phyloP scores from a whole-genome alignment of 345 rosid species.

The Raphanus sativus region DNA sequence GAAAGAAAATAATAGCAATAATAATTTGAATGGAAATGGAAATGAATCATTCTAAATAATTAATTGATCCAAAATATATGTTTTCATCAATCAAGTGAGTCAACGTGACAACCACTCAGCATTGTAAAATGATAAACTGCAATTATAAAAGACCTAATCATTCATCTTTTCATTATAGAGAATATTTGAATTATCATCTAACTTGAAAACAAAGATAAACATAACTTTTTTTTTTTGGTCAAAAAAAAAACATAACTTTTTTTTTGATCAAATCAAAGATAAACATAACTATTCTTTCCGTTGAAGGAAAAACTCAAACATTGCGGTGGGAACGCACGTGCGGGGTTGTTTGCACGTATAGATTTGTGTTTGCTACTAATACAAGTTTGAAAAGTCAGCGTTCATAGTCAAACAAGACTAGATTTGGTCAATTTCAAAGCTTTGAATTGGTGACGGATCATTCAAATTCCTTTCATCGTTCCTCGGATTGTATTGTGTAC shows the following conservation, averaged over 20 bases:
- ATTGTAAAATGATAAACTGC: background rate
- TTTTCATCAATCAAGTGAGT: background rate
- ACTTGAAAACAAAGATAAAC: background rate
- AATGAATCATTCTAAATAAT: background rate
- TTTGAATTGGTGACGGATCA: conserved; percentile 20
- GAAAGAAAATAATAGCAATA: too few species aligned
- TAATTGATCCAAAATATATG: background rate
- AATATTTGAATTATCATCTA: conserved; percentile 5
- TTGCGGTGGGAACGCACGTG: conserved; percentile 40
- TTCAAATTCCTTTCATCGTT: background rate
- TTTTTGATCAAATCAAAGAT: too few species aligned
- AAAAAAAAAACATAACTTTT: too few species aligned
- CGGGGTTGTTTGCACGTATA: conserved; percentile 30
- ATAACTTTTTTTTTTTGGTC: too few species aligned
- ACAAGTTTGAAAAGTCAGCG: conserved; percentile 23
- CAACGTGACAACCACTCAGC: background rate
- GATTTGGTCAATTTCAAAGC: conserved; percentile 12
- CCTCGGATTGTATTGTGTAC: conserved; percentile 5
- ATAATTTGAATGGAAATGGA: background rate
- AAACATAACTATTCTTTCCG: background rate
- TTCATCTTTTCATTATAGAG: background rate
- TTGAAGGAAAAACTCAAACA: conserved; percentile 30
- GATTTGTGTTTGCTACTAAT: background rate
- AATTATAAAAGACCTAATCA: background rate
- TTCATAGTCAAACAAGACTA: conserved; percentile 24